Evolutionary conservation across 768 basidiomycete species (phyloP).

Genomic region (Lactifluus subvellereus): DNA sequence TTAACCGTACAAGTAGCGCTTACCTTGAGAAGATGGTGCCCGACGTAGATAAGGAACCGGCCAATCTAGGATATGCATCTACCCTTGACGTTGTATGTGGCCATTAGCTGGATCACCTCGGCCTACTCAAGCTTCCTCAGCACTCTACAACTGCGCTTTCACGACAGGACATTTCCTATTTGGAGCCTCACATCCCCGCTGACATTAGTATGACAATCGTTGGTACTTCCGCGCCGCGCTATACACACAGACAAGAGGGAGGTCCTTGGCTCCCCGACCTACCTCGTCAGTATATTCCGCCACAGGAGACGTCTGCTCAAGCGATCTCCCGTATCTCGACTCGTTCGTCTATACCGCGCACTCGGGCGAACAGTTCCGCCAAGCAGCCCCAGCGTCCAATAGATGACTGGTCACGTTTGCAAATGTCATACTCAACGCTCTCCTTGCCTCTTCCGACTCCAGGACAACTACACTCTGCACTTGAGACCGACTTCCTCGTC

Average conservation of each 20-base stretch:
- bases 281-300: not conserved
- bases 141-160: not conserved
- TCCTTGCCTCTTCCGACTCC: not conserved
- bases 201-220: not conserved
- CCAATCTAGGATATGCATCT: not conserved
- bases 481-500: not conserved
- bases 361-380: not conserved
- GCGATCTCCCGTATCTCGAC: conserved; percentile 3
- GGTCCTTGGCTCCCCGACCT: not conserved
- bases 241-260: not conserved
- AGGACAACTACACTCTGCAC: not conserved
- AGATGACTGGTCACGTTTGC: not conserved
- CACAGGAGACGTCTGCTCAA: not conserved
- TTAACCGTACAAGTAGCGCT: conserved; percentile 6
- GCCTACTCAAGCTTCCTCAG: not conserved
- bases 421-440: not conserved
- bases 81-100: not conserved
- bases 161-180: not conserved
- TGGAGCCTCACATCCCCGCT: not conserved
- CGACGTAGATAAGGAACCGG: conserved; percentile 5
- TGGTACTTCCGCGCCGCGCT: not conserved
- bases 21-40: conserved; percentile 19
- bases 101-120: not conserved
- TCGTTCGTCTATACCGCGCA: not conserved
- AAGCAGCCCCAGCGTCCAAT: not conserved